Evolutionary conservation across 2,329 filamentous ascomycete genomes (phyloP).

Genomic region (Trichophyton equinum): DNA sequence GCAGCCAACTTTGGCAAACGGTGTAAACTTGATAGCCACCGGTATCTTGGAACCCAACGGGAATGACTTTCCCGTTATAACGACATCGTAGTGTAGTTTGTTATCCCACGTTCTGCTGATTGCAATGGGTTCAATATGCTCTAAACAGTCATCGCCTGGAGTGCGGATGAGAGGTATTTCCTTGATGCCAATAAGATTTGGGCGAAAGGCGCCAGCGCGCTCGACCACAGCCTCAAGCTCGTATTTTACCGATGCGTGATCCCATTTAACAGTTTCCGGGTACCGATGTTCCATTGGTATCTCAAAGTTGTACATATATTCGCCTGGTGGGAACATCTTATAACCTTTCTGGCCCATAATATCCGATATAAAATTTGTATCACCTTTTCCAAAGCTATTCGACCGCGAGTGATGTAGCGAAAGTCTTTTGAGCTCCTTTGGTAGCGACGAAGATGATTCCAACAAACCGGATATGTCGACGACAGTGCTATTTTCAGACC

Average conservation of each 20-base stretch:
- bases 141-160: conserved; percentile 74
- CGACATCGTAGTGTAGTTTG: conserved; percentile 87
- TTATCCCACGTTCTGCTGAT: conserved; percentile 93
- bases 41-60: conserved; percentile 77
- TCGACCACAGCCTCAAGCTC: conserved; percentile 76
- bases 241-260: conserved; percentile 77
- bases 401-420: conserved; percentile 66
- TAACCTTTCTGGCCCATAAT: conserved; percentile 65
- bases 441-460: conserved; percentile 27
- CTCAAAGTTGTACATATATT: conserved; percentile 68
- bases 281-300: conserved; percentile 65
- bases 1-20: conserved; percentile 82
- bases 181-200: conserved; percentile 69
- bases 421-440: conserved; percentile 49
- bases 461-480: conserved; percentile 31
- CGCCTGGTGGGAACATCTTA: conserved; percentile 67
- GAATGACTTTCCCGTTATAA: conserved; percentile 92
- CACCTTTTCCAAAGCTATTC: conserved; percentile 72
- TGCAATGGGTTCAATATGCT: conserved; percentile 85
- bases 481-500: conserved; percentile 18
- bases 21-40: conserved; percentile 87
- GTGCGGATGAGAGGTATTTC: conserved; percentile 76
- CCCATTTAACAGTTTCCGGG: conserved; percentile 74
- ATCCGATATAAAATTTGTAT: conserved; percentile 44
- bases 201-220: conserved; percentile 76